Evolutionary conservation across 441 rosid genomes (phyloP).

Genomic region (Aquilaria agallochum): DNA sequence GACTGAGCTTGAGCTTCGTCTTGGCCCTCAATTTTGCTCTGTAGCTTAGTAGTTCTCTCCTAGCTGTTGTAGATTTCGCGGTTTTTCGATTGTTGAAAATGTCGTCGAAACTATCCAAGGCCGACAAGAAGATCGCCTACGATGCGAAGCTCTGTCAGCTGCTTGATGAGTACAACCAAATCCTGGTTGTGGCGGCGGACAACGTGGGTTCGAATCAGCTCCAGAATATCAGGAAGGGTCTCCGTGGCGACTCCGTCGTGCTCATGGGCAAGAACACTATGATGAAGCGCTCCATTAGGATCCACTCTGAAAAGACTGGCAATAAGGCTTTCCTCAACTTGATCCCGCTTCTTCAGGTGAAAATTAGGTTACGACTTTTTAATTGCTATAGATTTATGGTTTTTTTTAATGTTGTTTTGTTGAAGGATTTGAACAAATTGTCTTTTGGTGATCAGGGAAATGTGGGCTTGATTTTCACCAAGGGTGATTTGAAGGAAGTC

Average conservation of each 20-base stretch:
- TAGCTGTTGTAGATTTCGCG: neutral
- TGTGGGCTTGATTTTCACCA: constrained; percentile 57
- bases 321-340: constrained; percentile 53
- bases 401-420: neutral
- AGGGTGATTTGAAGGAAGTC: constrained; percentile 90
- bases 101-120: constrained; percentile 59
- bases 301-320: constrained; percentile 77
- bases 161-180: constrained; percentile 76
- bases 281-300: constrained; percentile 89
- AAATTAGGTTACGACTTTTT: neutral
- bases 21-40: constrained; percentile 57
- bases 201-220: constrained; percentile 96
- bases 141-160: constrained; percentile 79
- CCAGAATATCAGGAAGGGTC: constrained; percentile 77
- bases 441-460: constrained; percentile 48
- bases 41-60: neutral
- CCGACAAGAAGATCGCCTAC: constrained; percentile 80
- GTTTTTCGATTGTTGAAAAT: constrained; percentile 24
- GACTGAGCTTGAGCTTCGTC: constrained; percentile 59
- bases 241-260: constrained; percentile 80
- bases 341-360: constrained; percentile 84
- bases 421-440: neutral
- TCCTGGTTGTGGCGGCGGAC: constrained; percentile 79
- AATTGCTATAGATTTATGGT: neutral
- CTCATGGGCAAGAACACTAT: constrained; percentile 97